Percentiles rank a stretch among this genome's conserved stretches.
phyloP scores from a whole-genome alignment of 768 basidiomycete species.

The Rhodosporidiobolus sp. region DNA sequence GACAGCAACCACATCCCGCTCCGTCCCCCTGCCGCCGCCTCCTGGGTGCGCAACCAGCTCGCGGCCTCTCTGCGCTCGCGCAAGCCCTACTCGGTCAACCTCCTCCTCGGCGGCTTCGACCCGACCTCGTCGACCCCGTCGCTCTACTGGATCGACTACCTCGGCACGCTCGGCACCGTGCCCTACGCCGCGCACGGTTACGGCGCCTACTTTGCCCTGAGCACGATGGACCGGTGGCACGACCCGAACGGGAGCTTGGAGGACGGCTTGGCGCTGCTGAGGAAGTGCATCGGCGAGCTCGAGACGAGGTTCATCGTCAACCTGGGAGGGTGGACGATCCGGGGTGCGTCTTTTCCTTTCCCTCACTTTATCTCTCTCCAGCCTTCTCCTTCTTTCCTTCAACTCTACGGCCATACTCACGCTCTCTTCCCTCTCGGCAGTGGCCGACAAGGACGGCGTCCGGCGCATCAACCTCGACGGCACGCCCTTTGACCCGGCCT shows the following conservation, averaged over 20 bases:
- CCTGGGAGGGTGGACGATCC: conserved; percentile 34
- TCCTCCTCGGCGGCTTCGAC: conserved; percentile 91
- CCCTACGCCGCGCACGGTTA: conserved; percentile 96
- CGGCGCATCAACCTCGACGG: conserved; percentile 35
- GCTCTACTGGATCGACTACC: conserved; percentile 94
- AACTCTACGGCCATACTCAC: no score
- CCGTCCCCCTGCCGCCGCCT: conserved; percentile 82
- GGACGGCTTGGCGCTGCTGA: conserved; percentile 77
- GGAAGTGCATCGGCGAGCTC: conserved; percentile 84
- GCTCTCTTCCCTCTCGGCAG: background rate
- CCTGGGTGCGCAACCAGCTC: conserved; percentile 88
- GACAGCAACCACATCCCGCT: conserved; percentile 73
- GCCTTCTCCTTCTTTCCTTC: background rate
- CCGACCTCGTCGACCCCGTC: conserved; percentile 62
- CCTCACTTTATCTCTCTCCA: background rate
- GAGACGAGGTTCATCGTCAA: conserved; percentile 58
- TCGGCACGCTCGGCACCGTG: conserved; percentile 81
- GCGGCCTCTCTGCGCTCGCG: conserved; percentile 85
- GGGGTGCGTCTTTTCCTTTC: conserved; percentile 9
- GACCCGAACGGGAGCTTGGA: conserved; percentile 79
- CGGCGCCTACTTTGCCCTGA: conserved; percentile 84
- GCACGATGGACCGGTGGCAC: conserved; percentile 91
- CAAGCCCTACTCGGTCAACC: conserved; percentile 82
- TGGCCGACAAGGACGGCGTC: conserved; percentile 40
- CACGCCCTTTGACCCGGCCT: background rate